Evolutionary conservation across 495 filamentous ascomycete genomes (phyloP).

Genomic region (Penicillium herquei): DNA sequence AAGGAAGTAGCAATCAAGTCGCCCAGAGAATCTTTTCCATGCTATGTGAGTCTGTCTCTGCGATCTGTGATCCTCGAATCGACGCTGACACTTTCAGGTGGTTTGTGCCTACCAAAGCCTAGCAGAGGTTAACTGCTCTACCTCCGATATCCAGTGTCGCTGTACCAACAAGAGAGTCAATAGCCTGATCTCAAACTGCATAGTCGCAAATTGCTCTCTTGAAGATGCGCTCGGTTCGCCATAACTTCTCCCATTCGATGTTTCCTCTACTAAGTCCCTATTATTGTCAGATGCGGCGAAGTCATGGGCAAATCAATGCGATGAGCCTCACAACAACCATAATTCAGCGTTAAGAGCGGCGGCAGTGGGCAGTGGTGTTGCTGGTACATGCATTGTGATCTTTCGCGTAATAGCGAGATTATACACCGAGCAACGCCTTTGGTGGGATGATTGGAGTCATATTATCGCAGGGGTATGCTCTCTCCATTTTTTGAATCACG

Average conservation of each 20-base stretch:
- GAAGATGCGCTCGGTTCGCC: neutral
- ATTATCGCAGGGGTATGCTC: conserved; percentile 9
- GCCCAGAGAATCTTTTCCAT: too few relatives aligned
- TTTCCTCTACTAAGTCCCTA: neutral
- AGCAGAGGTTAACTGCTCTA: neutral
- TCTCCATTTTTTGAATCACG: neutral
- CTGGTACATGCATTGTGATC: conserved; percentile 1
- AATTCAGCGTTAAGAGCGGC: conserved; percentile 3
- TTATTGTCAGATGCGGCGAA: neutral
- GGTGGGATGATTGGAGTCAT: conserved; percentile 20
- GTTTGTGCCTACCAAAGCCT: neutral
- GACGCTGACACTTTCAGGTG: neutral
- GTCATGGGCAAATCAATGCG: conserved; percentile 4
- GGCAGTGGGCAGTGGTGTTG: neutral
- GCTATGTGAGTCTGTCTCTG: too few relatives aligned
- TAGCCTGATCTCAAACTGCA: neutral
- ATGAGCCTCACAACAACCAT: conserved; percentile 11
- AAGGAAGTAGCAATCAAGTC: too few relatives aligned
- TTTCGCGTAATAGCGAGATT: conserved; percentile 8
- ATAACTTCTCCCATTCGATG: neutral
- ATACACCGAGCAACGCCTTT: conserved; percentile 7
- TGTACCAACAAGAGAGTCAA: neutral
- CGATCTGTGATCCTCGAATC: too few relatives aligned
- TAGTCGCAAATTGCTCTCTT: neutral
- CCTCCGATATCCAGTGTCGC: neutral